Percentiles rank a stretch among this genome's conserved stretches.
Conservation (phyloP, 1,284 basidiomycete species). For the Phellopilus nigrolimitatus region DNA sequence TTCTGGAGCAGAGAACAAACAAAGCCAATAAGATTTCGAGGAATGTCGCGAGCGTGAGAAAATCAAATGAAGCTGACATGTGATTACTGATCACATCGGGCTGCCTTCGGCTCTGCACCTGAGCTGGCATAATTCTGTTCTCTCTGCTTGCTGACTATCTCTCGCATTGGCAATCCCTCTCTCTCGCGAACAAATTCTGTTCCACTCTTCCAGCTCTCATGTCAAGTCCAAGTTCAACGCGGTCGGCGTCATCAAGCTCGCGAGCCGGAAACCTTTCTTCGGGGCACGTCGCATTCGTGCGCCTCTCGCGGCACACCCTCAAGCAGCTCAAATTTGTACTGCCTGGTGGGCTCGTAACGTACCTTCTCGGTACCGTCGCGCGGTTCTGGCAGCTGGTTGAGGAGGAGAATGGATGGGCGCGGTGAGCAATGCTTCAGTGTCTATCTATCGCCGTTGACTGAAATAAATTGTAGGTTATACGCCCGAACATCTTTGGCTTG, state of each 20-base stretch:
- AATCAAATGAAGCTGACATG: neutral
- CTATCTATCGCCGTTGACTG: no score
- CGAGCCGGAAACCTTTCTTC: neutral
- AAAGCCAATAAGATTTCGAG: slow-evolving; percentile 2
- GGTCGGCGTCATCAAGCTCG: neutral
- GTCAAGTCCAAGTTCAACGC: neutral
- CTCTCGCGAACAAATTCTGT: neutral
- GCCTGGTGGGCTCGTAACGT: slow-evolving; percentile 59
- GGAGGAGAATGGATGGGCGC: slow-evolving; percentile 41
- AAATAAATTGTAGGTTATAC: slow-evolving; percentile 46
- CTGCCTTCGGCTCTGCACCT: neutral
- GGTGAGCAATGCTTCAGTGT: slow-evolving; percentile 41
- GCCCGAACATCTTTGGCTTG: slow-evolving; percentile 47
- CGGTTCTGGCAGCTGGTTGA: slow-evolving; percentile 43
- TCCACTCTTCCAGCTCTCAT: neutral
- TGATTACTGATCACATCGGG: neutral
- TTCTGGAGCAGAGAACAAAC: neutral
- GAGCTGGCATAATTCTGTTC: no score
- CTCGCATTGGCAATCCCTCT: neutral
- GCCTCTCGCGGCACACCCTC: slow-evolving; percentile 43
- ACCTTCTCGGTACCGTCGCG: slow-evolving; percentile 50
- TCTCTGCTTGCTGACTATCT: neutral
- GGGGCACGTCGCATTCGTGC: slow-evolving; percentile 2
- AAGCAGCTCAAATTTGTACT: slow-evolving; percentile 69
- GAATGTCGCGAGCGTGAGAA: neutral